Evolutionary conservation across 225 moss, liverwort and hornwort genomes (phyloP).

Genomic region (Rhytidiadelphus loreus): DNA sequence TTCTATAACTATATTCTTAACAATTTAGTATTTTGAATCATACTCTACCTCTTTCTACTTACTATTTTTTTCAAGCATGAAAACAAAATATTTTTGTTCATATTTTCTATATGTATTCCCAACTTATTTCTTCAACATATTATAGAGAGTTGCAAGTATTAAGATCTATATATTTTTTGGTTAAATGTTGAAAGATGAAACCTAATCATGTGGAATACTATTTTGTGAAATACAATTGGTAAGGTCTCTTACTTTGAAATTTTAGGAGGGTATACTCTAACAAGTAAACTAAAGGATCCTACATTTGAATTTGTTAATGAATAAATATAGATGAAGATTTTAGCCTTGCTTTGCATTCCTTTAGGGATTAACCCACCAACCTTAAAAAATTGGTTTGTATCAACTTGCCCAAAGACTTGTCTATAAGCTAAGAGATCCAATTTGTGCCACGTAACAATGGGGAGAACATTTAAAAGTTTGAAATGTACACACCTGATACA

Average conservation of each 20-base stretch:
- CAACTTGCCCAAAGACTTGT: background rate
- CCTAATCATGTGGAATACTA: background rate
- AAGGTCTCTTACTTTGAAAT: background rate
- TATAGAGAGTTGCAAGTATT: background rate
- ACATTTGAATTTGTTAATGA: background rate
- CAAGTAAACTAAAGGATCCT: background rate
- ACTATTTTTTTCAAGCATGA: background rate
- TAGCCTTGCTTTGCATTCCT: background rate
- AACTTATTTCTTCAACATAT: background rate
- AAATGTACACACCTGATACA: background rate
- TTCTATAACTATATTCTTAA: background rate
- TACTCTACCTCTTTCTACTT: background rate
- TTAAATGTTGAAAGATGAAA: background rate
- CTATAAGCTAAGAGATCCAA: background rate
- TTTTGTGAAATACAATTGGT: background rate
- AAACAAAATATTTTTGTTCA: background rate
- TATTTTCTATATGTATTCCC: background rate
- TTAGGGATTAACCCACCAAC: background rate
- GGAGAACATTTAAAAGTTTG: background rate
- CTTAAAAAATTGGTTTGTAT: background rate
- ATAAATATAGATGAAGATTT: background rate
- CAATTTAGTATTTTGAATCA: background rate
- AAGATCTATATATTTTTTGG: background rate
- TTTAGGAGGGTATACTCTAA: background rate
- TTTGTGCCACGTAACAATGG: background rate